Evolutionary conservation across 306 rosid genomes (phyloP).

Genomic region (Trifolium pratense): DNA sequence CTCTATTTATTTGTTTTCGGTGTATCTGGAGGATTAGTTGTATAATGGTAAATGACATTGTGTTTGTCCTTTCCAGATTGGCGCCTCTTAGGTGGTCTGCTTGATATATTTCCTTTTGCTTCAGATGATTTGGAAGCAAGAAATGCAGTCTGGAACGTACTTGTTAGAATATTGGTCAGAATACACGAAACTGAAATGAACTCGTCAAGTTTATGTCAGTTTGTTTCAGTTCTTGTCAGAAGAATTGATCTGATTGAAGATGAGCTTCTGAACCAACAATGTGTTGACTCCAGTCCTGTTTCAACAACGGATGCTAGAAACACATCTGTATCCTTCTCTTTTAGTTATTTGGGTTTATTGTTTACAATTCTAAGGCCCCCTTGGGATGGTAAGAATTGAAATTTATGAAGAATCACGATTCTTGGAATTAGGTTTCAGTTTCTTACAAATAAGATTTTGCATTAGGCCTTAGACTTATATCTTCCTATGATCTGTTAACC

Average conservation of each 20-base stretch:
- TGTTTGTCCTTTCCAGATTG: constrained; percentile 59
- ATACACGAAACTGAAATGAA: constrained; percentile 67
- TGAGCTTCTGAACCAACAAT: constrained; percentile 69
- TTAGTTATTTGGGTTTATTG: constrained; percentile 31
- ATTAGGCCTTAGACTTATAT: constrained; percentile 1
- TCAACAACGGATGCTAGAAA: constrained; percentile 57
- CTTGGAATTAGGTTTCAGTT: constrained; percentile 28
- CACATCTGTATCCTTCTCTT: constrained; percentile 78
- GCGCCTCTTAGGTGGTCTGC: constrained; percentile 70
- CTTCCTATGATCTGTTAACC: constrained; percentile 47
- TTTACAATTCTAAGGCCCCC: constrained; percentile 17
- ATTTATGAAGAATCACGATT: constrained; percentile 9
- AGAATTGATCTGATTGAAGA: constrained; percentile 84
- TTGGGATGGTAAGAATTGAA: constrained; percentile 26
- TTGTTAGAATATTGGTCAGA: constrained; percentile 68
- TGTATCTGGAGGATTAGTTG: constrained; percentile 29
- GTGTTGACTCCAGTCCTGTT: constrained; percentile 46
- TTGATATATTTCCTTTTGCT: constrained; percentile 83
- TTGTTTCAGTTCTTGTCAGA: constrained; percentile 61
- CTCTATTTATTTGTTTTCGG: not conserved
- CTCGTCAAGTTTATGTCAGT: constrained; percentile 53
- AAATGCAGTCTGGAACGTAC: constrained; percentile 82
- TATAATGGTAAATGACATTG: constrained; percentile 41
- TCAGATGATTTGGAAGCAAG: constrained; percentile 84
- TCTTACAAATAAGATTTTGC: constrained; percentile 18